Evolutionary conservation across 2,329 filamentous ascomycete species (phyloP).

Genomic region (Aspergillus chevalieri): DNA sequence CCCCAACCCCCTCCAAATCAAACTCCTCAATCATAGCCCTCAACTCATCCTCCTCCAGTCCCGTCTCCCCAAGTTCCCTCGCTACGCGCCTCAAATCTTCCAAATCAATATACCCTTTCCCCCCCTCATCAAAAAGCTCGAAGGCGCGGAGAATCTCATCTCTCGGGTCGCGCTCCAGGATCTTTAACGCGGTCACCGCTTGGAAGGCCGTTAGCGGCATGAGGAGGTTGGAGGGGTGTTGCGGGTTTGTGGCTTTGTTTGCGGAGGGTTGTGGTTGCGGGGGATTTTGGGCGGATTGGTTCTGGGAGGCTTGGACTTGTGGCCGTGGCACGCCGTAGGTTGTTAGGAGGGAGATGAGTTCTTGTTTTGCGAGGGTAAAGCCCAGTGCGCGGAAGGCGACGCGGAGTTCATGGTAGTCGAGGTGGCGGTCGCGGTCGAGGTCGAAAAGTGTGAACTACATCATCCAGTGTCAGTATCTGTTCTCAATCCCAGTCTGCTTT

Average conservation of each 20-base stretch:
- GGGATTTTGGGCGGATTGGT: slow-evolving; percentile 26
- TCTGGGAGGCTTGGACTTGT: slow-evolving; percentile 40
- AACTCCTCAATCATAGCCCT: slow-evolving; percentile 97
- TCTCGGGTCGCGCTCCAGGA: slow-evolving; percentile 73
- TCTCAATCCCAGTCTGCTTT: background rate
- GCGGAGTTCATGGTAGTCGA: slow-evolving; percentile 97
- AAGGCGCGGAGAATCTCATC: slow-evolving; percentile 92
- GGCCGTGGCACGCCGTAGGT: slow-evolving; percentile 69
- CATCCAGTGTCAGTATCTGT: background rate
- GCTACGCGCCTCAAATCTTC: slow-evolving; percentile 84
- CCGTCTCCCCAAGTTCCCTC: slow-evolving; percentile 78
- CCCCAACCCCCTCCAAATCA: slow-evolving; percentile 88
- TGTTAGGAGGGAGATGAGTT: slow-evolving; percentile 75
- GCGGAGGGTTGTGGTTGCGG: slow-evolving; percentile 18
- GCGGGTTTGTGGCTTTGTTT: slow-evolving; percentile 41
- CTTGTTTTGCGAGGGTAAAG: slow-evolving; percentile 81
- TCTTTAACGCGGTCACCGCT: slow-evolving; percentile 69
- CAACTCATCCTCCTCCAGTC: slow-evolving; percentile 86
- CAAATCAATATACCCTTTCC: slow-evolving; percentile 84
- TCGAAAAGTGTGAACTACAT: slow-evolving; percentile 86
- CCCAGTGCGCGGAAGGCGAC: slow-evolving; percentile 93
- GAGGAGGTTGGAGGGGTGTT: slow-evolving; percentile 60
- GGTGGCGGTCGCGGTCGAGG: slow-evolving; percentile 85
- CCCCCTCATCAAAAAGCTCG: slow-evolving; percentile 83
- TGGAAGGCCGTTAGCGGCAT: slow-evolving; percentile 69